Base-by-base conservation (phyloP, 495 filamentous ascomycete species). In the Wilcoxina mikolae region DNA sequence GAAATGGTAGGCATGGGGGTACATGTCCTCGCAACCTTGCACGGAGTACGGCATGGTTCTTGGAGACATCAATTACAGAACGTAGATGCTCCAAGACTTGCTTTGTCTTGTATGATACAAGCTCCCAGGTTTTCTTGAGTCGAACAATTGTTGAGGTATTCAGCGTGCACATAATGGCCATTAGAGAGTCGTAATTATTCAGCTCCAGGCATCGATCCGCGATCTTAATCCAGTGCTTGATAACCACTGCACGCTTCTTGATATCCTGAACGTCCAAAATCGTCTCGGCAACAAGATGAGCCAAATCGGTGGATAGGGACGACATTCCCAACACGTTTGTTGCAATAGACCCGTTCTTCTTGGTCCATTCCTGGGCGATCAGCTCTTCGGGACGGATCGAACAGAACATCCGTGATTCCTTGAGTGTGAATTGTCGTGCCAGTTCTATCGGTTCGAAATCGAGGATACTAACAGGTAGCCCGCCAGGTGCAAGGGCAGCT, bases 151-250 rank as follows among this genome's bases (percentile, higher is more conserved):
- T 85, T 0, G 88, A 94, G 45, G 84, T 85, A 67, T 91, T 89
- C 44, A 99, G 68, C 0, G 84, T 87, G 72, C 89, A 95, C 64
- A 94, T 85, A 63, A 99, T 94, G 11, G 90, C 87, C 86, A 95
- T 94, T 38, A 96, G 73, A 0, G 87, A 85, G 63, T 96, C 89
- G 66, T 96, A 99, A 70, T 99, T 99, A 69, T 88, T 84, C 5
- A 99, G 74, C 56, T 87, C 81, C 10, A 93, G 72, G 61, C 87
- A 95, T 57, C 83, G 84, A 64, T 82, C 80, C 1, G 86, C 84
- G 57, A 96, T 84, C 73, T 99, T 99, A 52, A 94, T 85, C 93
- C 93, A 99, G 60, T 95, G 88, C 72, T 99, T 96, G 72, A 99
- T 91, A 43, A 87, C 80, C 1, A 74, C 66, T 2, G 93, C 91